These are phyloP conservation scores for Achaetomium macrosporum DNA, from an alignment of 2,329 filamentous ascomycete genomes.

Conservation along the genomic window DNA sequence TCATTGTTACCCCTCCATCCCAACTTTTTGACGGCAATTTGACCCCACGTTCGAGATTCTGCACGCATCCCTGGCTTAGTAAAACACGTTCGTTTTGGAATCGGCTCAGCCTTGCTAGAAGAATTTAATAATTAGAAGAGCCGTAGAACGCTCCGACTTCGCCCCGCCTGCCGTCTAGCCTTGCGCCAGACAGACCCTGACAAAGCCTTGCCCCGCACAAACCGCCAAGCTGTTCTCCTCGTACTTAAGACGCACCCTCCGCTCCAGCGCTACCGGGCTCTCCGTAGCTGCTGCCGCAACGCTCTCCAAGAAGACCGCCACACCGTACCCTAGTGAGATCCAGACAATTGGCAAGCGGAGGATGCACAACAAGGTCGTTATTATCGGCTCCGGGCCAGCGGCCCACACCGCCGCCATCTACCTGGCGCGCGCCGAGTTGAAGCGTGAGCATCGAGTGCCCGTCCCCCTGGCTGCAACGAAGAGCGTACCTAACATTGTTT, in stretches of 20 bases:
- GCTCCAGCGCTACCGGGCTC: conserved; percentile 66
- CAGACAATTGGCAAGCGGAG: conserved; percentile 45
- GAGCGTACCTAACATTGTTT: background rate
- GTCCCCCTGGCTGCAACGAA: background rate
- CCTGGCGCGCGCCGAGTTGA: conserved; percentile 86
- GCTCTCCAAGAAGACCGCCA: conserved; percentile 49
- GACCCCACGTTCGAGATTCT: conserved; percentile 14
- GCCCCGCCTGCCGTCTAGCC: background rate
- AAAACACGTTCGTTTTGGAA: conserved; percentile 18
- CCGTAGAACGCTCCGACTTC: background rate
- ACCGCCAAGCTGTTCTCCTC: conserved; percentile 91
- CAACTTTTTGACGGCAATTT: background rate
- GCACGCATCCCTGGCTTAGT: conserved; percentile 13
- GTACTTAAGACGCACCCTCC: conserved; percentile 67
- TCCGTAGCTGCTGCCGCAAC: conserved; percentile 64
- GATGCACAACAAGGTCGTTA: conserved; percentile 92
- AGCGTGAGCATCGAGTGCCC: conserved; percentile 50
- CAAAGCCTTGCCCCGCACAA: conserved; percentile 16
- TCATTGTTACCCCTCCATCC: conserved; percentile 9
- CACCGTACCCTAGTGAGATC: conserved; percentile 30
- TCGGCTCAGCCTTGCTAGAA: conserved; percentile 2
- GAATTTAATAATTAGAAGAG: background rate
- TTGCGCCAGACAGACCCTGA: background rate
- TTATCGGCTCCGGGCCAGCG: conserved; percentile 91
- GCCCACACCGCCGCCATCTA: conserved; percentile 98